Conservation (phyloP, 495 filamentous ascomycete genomes). For the Penicillium cataractarum region DNA sequence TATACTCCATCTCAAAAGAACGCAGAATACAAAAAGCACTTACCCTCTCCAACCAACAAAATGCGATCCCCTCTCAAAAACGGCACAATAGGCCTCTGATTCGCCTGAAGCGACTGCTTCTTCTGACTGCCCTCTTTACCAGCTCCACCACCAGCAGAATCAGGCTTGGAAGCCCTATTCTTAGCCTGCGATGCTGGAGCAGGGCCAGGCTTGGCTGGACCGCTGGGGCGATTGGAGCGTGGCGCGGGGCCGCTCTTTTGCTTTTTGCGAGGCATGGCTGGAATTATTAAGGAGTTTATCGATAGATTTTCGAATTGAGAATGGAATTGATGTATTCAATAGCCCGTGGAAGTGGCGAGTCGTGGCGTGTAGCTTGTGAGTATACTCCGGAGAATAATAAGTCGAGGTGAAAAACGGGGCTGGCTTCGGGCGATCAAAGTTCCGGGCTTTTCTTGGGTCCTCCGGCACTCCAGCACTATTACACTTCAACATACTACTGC, state of each 20-base stretch:
- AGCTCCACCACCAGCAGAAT: not conserved
- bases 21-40: conserved; percentile 23
- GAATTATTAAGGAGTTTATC: not conserved
- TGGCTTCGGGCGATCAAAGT: conserved; percentile 30
- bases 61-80: conserved; percentile 72
- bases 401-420: conserved; percentile 5
- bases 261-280: conserved; percentile 27
- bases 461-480: not conserved
- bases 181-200: conserved; percentile 9
- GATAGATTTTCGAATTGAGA: not conserved
- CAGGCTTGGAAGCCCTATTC: conserved; percentile 4
- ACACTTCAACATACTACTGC: not conserved
- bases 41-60: conserved; percentile 85
- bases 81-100: conserved; percentile 67
- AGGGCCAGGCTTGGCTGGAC: conserved; percentile 11
- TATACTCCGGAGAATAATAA: not conserved
- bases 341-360: not conserved
- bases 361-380: not conserved
- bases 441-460: conserved; percentile 14
- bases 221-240: conserved; percentile 13
- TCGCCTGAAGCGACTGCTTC: conserved; percentile 22
- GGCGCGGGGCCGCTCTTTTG: conserved; percentile 20
- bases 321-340: not conserved
- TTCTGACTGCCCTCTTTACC: conserved; percentile 15
- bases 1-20: no score